These are phyloP conservation scores for Aaosphaeria pasadenensis DNA, from an alignment of 2,329 filamentous ascomycete genomes.

Conservation along the genomic window DNA sequence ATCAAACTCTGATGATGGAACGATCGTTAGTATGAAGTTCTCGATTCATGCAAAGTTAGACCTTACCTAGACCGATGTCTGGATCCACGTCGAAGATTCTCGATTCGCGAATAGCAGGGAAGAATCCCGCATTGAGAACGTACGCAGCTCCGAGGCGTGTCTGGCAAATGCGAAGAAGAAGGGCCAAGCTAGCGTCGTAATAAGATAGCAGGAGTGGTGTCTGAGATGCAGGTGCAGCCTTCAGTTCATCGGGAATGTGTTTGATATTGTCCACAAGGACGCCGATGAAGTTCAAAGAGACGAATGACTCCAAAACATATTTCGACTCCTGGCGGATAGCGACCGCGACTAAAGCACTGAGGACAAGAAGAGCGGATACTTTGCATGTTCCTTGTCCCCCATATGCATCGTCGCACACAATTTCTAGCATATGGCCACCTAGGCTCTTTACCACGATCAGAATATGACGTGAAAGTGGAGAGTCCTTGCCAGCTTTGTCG, in stretches of 20 bases:
- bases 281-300: slow-evolving; percentile 84
- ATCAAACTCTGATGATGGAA: slow-evolving; percentile 52
- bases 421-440: slow-evolving; percentile 78
- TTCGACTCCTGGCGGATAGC: slow-evolving; percentile 69
- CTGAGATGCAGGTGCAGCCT: slow-evolving; percentile 43
- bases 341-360: slow-evolving; percentile 73
- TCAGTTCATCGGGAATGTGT: slow-evolving; percentile 66
- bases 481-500: slow-evolving; percentile 41
- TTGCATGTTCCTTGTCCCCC: slow-evolving; percentile 78
- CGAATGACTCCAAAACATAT: slow-evolving; percentile 74
- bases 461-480: slow-evolving; percentile 45
- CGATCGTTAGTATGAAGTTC: not conserved
- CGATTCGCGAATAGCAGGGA: slow-evolving; percentile 75
- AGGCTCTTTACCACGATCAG: slow-evolving; percentile 73
- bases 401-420: slow-evolving; percentile 90
- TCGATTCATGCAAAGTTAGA: not conserved
- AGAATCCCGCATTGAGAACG: slow-evolving; percentile 85
- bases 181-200: slow-evolving; percentile 72
- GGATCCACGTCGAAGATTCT: slow-evolving; percentile 88
- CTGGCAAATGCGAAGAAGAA: slow-evolving; percentile 81
- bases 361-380: slow-evolving; percentile 79
- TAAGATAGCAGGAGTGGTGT: slow-evolving; percentile 55
- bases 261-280: slow-evolving; percentile 87
- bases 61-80: slow-evolving; percentile 73
- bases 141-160: slow-evolving; percentile 80